Percentiles rank a stretch among this genome's conserved stretches.
Conservation (phyloP, 2,329 filamentous ascomycete genomes). For the Exserohilum rostratum region DNA sequence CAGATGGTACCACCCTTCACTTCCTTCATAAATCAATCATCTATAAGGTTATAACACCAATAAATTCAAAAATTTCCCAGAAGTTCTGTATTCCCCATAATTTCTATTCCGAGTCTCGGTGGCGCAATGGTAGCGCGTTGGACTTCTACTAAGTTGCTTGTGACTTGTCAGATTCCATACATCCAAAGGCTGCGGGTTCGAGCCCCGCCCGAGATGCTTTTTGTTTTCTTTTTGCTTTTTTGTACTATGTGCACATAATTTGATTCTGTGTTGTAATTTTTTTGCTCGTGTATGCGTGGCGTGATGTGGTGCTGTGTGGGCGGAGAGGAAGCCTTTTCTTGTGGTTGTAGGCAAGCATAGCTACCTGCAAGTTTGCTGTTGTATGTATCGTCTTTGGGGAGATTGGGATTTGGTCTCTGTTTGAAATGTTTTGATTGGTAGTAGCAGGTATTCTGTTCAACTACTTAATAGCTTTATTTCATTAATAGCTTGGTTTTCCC, state of each 20-base stretch:
- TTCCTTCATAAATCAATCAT: no score
- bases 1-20: not conserved
- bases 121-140: slow-evolving; percentile 45
- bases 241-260: no score
- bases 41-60: not conserved
- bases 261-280: not conserved
- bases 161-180: slow-evolving; percentile 16
- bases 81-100: slow-evolving; percentile 32
- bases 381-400: no score
- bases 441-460: no score
- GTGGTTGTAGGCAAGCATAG: no score
- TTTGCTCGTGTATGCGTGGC: not conserved
- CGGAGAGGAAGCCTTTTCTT: no score
- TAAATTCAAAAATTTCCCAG: slow-evolving; percentile 16
- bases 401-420: no score
- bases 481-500: no score
- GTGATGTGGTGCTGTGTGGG: no score
- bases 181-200: slow-evolving; percentile 45
- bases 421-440: no score
- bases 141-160: slow-evolving; percentile 33
- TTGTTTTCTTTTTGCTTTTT: slow-evolving; percentile 13
- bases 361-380: no score
- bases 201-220: slow-evolving; percentile 42
- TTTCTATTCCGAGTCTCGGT: slow-evolving; percentile 37
- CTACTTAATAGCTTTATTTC: no score